Evolutionary conservation across 2,329 filamentous ascomycete species (phyloP).

Genomic region (Trichoderma koningii): DNA sequence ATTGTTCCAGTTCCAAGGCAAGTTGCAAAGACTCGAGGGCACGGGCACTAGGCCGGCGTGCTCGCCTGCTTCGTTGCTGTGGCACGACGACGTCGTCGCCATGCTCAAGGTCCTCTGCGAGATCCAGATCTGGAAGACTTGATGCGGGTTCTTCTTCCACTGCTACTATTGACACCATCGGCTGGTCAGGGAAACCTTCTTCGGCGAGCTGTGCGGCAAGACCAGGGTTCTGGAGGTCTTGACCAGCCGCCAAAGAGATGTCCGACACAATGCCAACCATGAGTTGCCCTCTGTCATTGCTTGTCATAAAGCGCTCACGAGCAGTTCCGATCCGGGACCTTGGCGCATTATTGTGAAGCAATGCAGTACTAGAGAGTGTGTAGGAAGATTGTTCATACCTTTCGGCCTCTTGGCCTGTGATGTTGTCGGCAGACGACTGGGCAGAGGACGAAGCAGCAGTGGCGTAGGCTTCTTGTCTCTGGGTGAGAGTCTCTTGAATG

Average conservation of each 20-base stretch:
- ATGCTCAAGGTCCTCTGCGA: background rate
- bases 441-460: background rate
- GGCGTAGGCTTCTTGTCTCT: background rate
- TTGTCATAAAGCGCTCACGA: slow-evolving; percentile 23
- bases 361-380: background rate
- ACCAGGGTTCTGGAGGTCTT: slow-evolving; percentile 16
- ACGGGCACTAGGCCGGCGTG: slow-evolving; percentile 17
- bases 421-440: background rate
- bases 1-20: slow-evolving; percentile 13
- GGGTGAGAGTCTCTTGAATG: background rate
- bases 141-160: slow-evolving; percentile 12
- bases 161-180: slow-evolving; percentile 3
- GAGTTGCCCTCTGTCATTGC: slow-evolving; percentile 19
- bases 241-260: background rate
- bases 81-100: background rate
- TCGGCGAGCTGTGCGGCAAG: background rate
- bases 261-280: slow-evolving; percentile 21
- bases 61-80: slow-evolving; percentile 9
- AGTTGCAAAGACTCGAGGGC: slow-evolving; percentile 17
- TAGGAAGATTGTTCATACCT: slow-evolving; percentile 11
- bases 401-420: background rate
- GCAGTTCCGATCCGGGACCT: slow-evolving; percentile 20
- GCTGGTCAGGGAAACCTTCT: background rate
- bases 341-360: slow-evolving; percentile 7
- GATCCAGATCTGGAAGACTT: background rate